phyloP scores from a whole-genome alignment of 768 basidiomycete species.

The Mycena vitilis region DNA sequence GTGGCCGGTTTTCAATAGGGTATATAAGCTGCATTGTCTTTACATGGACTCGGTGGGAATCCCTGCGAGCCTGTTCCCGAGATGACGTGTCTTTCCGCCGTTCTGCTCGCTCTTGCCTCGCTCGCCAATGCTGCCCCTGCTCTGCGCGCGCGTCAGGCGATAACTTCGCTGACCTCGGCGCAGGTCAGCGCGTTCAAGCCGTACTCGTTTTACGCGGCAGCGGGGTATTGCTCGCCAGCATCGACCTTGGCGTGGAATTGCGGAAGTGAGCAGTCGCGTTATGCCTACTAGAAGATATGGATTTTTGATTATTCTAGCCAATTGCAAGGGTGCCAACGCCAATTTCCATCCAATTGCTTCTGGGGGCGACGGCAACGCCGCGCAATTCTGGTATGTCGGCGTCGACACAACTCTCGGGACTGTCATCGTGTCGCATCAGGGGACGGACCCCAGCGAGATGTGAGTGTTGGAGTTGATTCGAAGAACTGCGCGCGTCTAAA shows the following conservation, averaged over 20 bases:
- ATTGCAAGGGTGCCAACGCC: conserved; percentile 57
- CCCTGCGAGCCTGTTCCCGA: background rate
- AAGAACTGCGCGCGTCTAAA: conserved; percentile 5
- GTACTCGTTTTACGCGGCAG: conserved; percentile 62
- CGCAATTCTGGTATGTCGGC: conserved; percentile 63
- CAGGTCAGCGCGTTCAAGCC: conserved; percentile 58
- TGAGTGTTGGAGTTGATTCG: conserved; percentile 29
- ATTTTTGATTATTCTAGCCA: conserved; percentile 42
- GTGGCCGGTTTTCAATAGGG: background rate
- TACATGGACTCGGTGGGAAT: background rate
- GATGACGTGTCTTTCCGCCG: conserved; percentile 20
- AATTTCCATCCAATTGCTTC: conserved; percentile 60
- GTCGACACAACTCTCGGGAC: conserved; percentile 50
- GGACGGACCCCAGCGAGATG: conserved; percentile 49
- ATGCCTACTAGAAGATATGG: background rate
- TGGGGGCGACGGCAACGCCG: conserved; percentile 57
- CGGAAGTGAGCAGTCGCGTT: conserved; percentile 53
- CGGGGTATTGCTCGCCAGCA: conserved; percentile 60
- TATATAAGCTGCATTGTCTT: conserved; percentile 2
- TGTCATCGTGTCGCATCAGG: conserved; percentile 52
- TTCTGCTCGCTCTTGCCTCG: conserved; percentile 33
- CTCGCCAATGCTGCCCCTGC: conserved; percentile 37
- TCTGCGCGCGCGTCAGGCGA: conserved; percentile 49
- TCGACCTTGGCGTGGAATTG: conserved; percentile 63
- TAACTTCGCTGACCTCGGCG: conserved; percentile 51